phyloP scores from a whole-genome alignment of 495 filamentous ascomycete species.

The Rhizodiscina lignyota region DNA sequence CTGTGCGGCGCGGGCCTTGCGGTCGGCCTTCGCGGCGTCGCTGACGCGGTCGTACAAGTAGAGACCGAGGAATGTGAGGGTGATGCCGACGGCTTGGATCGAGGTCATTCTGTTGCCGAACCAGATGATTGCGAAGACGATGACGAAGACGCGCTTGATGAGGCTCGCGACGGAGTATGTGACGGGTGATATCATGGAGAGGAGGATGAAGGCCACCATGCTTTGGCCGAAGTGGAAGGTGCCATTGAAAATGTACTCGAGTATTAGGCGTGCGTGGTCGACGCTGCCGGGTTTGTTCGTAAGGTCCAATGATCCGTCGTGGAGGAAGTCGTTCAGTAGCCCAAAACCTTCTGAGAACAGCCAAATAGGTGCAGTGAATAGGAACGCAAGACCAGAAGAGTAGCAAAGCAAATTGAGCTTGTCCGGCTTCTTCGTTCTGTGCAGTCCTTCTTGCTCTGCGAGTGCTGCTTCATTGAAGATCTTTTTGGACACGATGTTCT shows the following conservation, averaged over 20 bases:
- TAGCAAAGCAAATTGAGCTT: constrained; percentile 96
- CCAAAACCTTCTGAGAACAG: constrained; percentile 72
- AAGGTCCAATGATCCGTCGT: constrained; percentile 44
- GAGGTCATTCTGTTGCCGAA: constrained; percentile 77
- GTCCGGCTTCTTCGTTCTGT: constrained; percentile 57
- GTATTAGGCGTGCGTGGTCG: constrained; percentile 57
- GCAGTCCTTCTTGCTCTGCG: constrained; percentile 50
- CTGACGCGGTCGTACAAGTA: constrained; percentile 93
- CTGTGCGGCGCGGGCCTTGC: constrained; percentile 38
- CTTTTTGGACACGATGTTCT: constrained; percentile 97
- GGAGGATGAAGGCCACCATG: constrained; percentile 80
- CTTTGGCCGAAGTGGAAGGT: constrained; percentile 95
- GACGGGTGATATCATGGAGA: constrained; percentile 85
- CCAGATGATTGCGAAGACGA: constrained; percentile 88
- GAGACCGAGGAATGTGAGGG: constrained; percentile 75
- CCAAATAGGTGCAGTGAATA: constrained; percentile 88
- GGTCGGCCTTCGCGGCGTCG: constrained; percentile 70
- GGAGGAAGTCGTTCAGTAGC: constrained; percentile 55
- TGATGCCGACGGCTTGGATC: constrained; percentile 71
- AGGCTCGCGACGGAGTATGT: constrained; percentile 92
- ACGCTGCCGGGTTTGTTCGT: constrained; percentile 44
- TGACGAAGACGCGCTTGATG: constrained; percentile 95
- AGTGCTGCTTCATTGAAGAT: constrained; percentile 91
- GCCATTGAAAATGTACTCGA: constrained; percentile 93
- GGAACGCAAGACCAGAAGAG: constrained; percentile 78